These are phyloP conservation scores for Juglanconis oblonga DNA, from an alignment of 2,329 filamentous ascomycete species.

Conservation along the genomic window DNA sequence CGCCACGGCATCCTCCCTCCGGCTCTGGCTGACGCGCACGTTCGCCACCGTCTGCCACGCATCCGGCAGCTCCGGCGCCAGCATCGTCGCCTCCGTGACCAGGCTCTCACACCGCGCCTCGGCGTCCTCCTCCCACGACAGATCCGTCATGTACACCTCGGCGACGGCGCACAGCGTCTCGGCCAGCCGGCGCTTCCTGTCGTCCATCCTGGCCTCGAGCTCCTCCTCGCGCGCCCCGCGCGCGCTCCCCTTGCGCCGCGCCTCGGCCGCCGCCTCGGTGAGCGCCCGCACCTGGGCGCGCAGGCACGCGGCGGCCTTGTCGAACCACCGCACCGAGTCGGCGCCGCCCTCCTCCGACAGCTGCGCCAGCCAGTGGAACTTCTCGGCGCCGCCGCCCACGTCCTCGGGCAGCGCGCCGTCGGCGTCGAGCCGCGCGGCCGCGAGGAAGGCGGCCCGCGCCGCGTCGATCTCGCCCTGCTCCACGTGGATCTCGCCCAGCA, in stretches of 20 bases:
- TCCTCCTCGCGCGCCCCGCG: constrained; percentile 33
- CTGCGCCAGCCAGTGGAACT: constrained; percentile 93
- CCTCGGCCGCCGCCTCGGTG: constrained; percentile 36
- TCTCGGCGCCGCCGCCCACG: constrained; percentile 81
- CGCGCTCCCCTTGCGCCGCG: constrained; percentile 34
- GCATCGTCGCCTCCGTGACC: constrained; percentile 84
- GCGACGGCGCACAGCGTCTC: constrained; percentile 91
- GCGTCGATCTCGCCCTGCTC: constrained; percentile 78
- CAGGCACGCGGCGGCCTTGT: constrained; percentile 69
- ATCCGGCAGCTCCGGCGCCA: constrained; percentile 78
- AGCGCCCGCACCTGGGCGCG: constrained; percentile 67
- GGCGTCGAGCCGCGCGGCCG: constrained; percentile 72
- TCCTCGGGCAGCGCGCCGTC: constrained; percentile 69
- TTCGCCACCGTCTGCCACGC: constrained; percentile 95
- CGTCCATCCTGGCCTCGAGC: constrained; percentile 67
- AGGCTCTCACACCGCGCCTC: constrained; percentile 84
- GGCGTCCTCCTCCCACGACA: constrained; percentile 89
- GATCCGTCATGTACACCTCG: constrained; percentile 98
- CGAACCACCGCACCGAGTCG: constrained; percentile 66
- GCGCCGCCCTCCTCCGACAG: constrained; percentile 69
- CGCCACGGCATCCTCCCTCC: constrained; percentile 73
- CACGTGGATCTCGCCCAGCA: constrained; percentile 78
- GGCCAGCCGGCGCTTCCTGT: constrained; percentile 76
- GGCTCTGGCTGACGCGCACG: constrained; percentile 83
- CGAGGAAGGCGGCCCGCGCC: constrained; percentile 69